These are phyloP conservation scores for Aspergillus saccharolyticus DNA, from an alignment of 495 filamentous ascomycete species.

Conservation along the genomic window DNA sequence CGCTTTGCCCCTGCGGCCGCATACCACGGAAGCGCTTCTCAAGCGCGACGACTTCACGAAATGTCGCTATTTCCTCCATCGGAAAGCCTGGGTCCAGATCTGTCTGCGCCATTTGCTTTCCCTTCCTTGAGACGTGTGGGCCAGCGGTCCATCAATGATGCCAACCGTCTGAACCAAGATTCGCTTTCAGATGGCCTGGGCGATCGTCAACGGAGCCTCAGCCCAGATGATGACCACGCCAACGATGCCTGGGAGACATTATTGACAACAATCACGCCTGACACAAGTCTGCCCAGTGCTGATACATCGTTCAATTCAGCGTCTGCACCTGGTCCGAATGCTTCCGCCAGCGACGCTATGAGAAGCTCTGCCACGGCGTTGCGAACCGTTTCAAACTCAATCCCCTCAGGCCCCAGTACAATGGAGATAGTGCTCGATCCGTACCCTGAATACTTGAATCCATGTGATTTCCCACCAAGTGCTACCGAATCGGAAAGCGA, in stretches of 20 bases:
- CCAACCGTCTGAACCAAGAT: constrained; percentile 19
- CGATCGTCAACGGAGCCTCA: constrained; percentile 75
- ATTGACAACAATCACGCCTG: constrained; percentile 72
- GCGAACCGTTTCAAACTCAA: constrained; percentile 22
- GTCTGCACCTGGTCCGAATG: constrained; percentile 42
- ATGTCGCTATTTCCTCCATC: constrained; percentile 24
- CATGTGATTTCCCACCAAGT: constrained; percentile 35
- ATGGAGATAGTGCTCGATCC: constrained; percentile 34
- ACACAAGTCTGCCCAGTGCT: constrained; percentile 71
- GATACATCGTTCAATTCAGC: constrained; percentile 75
- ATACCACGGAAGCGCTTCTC: constrained; percentile 25
- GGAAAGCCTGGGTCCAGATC: constrained; percentile 19
- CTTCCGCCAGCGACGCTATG: constrained; percentile 22
- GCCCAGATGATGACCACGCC: constrained; percentile 59
- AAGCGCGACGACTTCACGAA: constrained; percentile 20
- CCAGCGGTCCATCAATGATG: constrained; percentile 24
- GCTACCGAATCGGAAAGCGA: constrained; percentile 35
- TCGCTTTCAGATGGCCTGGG: constrained; percentile 65
- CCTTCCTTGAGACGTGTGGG: constrained; percentile 22
- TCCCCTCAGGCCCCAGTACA: constrained; percentile 17
- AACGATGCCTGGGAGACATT: constrained; percentile 70
- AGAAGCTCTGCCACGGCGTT: constrained; percentile 36
- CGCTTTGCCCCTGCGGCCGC: constrained; percentile 43
- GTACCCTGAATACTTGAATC: constrained; percentile 38
- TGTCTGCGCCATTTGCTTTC: constrained; percentile 10